These are phyloP conservation scores for Diutina siamensis DNA, from an alignment of 1,139 yeast genomes.

Conservation along the genomic window DNA sequence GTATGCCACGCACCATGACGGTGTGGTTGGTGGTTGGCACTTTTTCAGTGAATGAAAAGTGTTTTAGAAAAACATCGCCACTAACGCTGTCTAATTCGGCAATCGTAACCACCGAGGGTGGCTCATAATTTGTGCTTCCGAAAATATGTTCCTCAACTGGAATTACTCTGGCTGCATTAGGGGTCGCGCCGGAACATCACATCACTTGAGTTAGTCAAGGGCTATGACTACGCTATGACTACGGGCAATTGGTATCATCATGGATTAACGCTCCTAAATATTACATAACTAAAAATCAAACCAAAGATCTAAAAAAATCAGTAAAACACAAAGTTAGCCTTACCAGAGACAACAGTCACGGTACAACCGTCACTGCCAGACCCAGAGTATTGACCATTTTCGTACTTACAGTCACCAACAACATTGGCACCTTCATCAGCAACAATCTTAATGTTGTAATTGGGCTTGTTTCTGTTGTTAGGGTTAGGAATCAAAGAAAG, in stretches of 20 bases:
- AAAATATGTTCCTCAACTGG: too few species aligned
- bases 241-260: background rate
- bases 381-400: slow-evolving; percentile 66
- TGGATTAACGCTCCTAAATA: slow-evolving; percentile 4
- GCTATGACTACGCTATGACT: background rate
- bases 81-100: too few species aligned
- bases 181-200: too few species aligned
- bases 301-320: background rate
- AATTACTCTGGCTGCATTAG: too few species aligned
- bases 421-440: slow-evolving; percentile 39
- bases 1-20: too few species aligned
- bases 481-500: slow-evolving; percentile 93
- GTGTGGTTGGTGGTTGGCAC: too few species aligned
- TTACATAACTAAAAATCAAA: background rate
- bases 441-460: slow-evolving; percentile 79
- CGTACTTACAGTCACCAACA: slow-evolving; percentile 75
- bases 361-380: slow-evolving; percentile 78
- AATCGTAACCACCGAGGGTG: too few species aligned
- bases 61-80: too few species aligned
- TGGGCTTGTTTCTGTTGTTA: slow-evolving; percentile 65
- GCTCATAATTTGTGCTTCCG: too few species aligned
- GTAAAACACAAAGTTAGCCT: slow-evolving; percentile 63
- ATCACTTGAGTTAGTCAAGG: too few species aligned
- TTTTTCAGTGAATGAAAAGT: too few species aligned
- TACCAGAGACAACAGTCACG: slow-evolving; percentile 74